These are phyloP conservation scores for Arctostaphylos glauca DNA, from an alignment of 148 eudicot genomes.

Conservation along the genomic window DNA sequence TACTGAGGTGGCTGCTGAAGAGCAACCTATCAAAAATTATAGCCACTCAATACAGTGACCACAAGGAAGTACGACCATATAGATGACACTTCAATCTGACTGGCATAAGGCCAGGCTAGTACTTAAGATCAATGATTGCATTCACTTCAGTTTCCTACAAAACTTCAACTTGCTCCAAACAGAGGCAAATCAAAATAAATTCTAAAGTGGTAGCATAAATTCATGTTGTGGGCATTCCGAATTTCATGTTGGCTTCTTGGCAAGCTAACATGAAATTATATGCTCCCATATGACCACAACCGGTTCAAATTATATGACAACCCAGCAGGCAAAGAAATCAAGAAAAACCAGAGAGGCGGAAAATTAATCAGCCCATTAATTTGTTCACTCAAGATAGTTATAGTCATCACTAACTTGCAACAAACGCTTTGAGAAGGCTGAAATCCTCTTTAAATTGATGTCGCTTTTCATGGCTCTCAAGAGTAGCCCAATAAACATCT, in stretches of 20 bases:
- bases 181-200: not conserved
- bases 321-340: not conserved
- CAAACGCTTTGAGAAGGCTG: constrained; percentile 92
- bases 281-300: not conserved
- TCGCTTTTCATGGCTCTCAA: constrained; percentile 91
- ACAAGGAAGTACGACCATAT: not conserved
- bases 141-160: not conserved
- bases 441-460: constrained; percentile 73
- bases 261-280: not conserved
- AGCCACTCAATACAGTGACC: constrained; percentile 17
- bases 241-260: not conserved
- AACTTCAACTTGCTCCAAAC: constrained; percentile 3
- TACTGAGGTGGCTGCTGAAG: constrained; percentile 96
- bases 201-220: not conserved
- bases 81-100: not conserved
- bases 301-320: not conserved
- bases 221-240: not conserved
- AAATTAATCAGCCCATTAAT: not conserved
- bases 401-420: constrained; percentile 58
- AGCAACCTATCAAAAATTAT: constrained; percentile 57
- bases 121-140: not conserved
- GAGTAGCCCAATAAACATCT: constrained; percentile 82
- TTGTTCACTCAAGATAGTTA: not conserved
- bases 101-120: not conserved
- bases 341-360: not conserved